Base-by-base conservation (phyloP, 805 yeast species). In the Jamesozyma piceae region DNA sequence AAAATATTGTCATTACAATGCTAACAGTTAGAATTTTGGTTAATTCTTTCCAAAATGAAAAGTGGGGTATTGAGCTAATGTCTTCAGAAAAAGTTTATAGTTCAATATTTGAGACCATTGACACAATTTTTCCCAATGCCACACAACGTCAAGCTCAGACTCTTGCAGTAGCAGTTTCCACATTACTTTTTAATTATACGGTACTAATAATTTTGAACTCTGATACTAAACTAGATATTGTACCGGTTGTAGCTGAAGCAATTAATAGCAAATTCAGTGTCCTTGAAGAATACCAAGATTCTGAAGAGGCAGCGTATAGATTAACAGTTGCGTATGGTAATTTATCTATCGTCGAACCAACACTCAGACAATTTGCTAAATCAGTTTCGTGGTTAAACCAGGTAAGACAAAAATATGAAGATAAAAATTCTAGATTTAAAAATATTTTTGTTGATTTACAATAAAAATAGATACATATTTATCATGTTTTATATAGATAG, bases 231-330 rank as follows among this genome's bases (percentile, higher is more conserved):
- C 18, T 41, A 4, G 62, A 56, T 24, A 52, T 63, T 42, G 47
- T 62, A 2, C 60, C 65, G 15, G 49, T 58, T 20, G 33, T 69
- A 13, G 48, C 62, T 2, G 63, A 58, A 18, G 54, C 56, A 1
- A 38, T 65, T 10, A 57, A 60, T 28, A 44, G 47, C 0, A 58
- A 58, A 22, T 58, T 56, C 37, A 62, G 58, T 3, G 49, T 51
- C 2, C 51, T 65, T 8, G 62, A 64, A 8, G 45, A 49, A 2
- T 55, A 54, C 24, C 58, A 54, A 29, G 52, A 63, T 1, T 73
- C 73, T 31, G 72, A 77, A 32, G 95, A 85, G 59, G 75, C 88
- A 2, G 75, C 78, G 0, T 85, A 84, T 58, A 70, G 95, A 54
- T 49, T 78, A 19, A 48, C 72, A 10, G 67, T 84, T 21, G 78